Base-by-base conservation (phyloP, 2,329 filamentous ascomycete species). In the Ophiostoma triangulosporum region DNA sequence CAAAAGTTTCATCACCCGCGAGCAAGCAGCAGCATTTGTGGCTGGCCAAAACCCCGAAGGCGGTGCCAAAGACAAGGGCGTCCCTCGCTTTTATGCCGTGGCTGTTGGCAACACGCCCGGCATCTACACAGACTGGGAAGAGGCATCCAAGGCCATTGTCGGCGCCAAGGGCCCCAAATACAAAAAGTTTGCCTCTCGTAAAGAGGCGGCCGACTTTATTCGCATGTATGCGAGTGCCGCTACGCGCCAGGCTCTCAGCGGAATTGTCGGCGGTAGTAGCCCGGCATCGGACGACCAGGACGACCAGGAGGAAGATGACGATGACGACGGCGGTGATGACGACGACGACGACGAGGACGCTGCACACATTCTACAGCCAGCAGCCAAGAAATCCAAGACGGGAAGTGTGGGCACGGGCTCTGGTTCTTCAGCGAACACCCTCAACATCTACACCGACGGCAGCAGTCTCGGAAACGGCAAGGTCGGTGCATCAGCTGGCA, bases 151-250 rank as follows among this genome's bases (percentile, higher is more conserved):
- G 58, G 85, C 91, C 58, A 87, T 93, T 57, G 79, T 74, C 31
- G 87, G 84, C 2, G 83, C 82, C 63, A 83, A 83, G 60, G 81
- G 81, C 5, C 78, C 79, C 38, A 81, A 80, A 60, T 81, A 85
- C 65, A 86, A 83, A 66, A 84, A 78, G 57, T 90, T 89, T 59
- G 66, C 70, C 4, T 84, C 78, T 1, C 73, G 76, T 26, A 74
- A 73, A 54, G 88, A 94, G 65, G 91, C 91, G 0, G 80, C 91
- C 62, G 79, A 79, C 20, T 96, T 86, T 64, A 86, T 95, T 51
- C 69, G 68, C 56, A 63, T 69, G 59, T 67, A 69, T 52, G 72
- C 71, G n/a, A 71, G 68, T 56, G 65, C 64, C 20, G 68, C 69
- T n/a, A 69, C 71, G 3, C 67, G 72, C 45, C 64, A 70, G 38